Evolutionary conservation across 768 basidiomycete species (phyloP).

Genomic region (Candolleomyces eurysporus): DNA sequence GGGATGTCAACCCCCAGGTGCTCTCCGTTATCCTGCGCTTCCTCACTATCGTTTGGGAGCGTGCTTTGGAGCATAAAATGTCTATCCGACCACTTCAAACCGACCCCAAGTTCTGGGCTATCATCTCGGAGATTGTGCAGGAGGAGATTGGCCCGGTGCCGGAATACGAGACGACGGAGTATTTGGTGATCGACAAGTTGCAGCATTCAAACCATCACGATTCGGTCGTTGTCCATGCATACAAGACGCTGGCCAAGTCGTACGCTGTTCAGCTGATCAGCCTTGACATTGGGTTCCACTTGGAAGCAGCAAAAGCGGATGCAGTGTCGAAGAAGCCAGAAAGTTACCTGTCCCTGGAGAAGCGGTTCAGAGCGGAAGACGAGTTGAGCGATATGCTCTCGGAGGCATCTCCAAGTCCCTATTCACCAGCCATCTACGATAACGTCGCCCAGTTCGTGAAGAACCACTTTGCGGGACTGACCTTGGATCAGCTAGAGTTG

Average conservation of each 20-base stretch:
- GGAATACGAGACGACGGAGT: conserved; percentile 57
- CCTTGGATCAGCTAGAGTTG: conserved; percentile 60
- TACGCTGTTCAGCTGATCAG: conserved; percentile 73
- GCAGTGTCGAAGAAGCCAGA: conserved; percentile 46
- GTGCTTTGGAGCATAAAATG: conserved; percentile 68
- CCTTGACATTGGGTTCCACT: conserved; percentile 67
- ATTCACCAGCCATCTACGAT: conserved; percentile 72
- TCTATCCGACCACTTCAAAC: conserved; percentile 55
- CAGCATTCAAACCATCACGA: conserved; percentile 58
- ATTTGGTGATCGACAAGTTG: conserved; percentile 45
- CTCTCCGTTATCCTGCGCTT: conserved; percentile 75
- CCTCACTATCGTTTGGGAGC: conserved; percentile 76
- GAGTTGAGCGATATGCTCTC: conserved; percentile 62
- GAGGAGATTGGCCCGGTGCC: conserved; percentile 75
- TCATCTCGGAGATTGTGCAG: conserved; percentile 59
- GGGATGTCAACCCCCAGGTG: conserved; percentile 75
- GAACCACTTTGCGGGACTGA: conserved; percentile 54
- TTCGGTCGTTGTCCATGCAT: conserved; percentile 59
- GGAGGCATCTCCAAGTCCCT: conserved; percentile 69
- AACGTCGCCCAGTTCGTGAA: conserved; percentile 49
- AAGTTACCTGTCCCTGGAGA: conserved; percentile 59
- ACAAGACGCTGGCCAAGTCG: conserved; percentile 70
- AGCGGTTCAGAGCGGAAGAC: conserved; percentile 58
- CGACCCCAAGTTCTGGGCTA: conserved; percentile 66
- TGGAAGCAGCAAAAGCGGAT: conserved; percentile 37